phyloP scores from a whole-genome alignment of 169 alveolate genomes.

The Perkinsus olseni region DNA sequence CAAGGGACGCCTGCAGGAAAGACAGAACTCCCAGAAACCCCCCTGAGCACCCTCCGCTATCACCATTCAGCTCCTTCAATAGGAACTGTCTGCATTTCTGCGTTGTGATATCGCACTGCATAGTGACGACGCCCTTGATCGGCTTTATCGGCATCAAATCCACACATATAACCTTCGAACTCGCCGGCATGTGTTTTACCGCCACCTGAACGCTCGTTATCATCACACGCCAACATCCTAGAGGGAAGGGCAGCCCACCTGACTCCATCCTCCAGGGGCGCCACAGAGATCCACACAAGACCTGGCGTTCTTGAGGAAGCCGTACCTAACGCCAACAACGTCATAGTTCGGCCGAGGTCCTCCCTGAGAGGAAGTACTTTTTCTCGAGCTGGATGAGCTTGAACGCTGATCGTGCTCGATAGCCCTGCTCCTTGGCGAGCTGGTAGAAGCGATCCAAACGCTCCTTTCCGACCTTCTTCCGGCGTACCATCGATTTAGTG shows the following conservation, averaged over 20 bases:
- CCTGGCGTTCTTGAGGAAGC: slow-evolving; percentile 36
- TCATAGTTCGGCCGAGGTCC: slow-evolving; percentile 34
- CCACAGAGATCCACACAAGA: slow-evolving; percentile 94
- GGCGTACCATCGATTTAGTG: slow-evolving; percentile 54
- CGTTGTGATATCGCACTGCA: slow-evolving; percentile 89
- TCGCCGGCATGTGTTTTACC: slow-evolving; percentile 80
- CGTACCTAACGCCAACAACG: background rate
- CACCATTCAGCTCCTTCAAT: slow-evolving; percentile 13
- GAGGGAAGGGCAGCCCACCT: slow-evolving; percentile 37
- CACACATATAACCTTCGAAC: slow-evolving; percentile 88
- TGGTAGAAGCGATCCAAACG: slow-evolving; percentile 89
- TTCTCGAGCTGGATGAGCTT: slow-evolving; percentile 92
- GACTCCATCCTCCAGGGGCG: slow-evolving; percentile 99
- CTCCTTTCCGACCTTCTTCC: slow-evolving; percentile 74
- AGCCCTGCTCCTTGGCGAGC: slow-evolving; percentile 97
- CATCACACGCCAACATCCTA: background rate
- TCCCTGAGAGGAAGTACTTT: slow-evolving; percentile 75
- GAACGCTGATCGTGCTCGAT: slow-evolving; percentile 97
- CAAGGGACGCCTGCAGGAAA: background rate
- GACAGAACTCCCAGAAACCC: background rate
- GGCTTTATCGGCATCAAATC: slow-evolving; percentile 95
- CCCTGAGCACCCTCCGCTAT: background rate
- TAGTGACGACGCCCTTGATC: slow-evolving; percentile 87
- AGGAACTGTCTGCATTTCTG: slow-evolving; percentile 43
- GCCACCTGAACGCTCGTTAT: slow-evolving; percentile 44